Conservation (phyloP, 805 yeast species). For the Yamadazyma ubonensis region DNA sequence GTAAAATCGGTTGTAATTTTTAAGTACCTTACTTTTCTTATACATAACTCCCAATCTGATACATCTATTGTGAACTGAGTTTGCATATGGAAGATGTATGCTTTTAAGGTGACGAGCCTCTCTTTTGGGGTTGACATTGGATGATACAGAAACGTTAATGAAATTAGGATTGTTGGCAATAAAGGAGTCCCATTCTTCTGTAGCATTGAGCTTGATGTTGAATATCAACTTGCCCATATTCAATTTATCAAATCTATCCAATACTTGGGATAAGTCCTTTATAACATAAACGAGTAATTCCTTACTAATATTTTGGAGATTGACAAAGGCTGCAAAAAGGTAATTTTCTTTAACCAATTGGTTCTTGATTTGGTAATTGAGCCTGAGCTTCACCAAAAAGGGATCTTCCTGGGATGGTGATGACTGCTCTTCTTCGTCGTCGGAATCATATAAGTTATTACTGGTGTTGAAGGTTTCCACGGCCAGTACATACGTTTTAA, state of each 20-base stretch:
- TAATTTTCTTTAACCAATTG: slow-evolving; percentile 43
- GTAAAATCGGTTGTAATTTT: slow-evolving; percentile 36
- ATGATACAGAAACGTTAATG: slow-evolving; percentile 41
- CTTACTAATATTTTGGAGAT: slow-evolving; percentile 40
- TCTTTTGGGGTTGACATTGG: slow-evolving; percentile 46
- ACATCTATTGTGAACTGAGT: slow-evolving; percentile 39
- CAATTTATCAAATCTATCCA: slow-evolving; percentile 35
- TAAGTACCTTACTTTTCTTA: slow-evolving; percentile 41
- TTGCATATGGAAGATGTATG: slow-evolving; percentile 32
- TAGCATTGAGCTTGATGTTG: slow-evolving; percentile 25
- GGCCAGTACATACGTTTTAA: slow-evolving; percentile 34
- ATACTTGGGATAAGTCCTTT: slow-evolving; percentile 33
- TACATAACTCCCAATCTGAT: slow-evolving; percentile 41
- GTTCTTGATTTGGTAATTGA: slow-evolving; percentile 41
- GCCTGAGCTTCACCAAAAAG: slow-evolving; percentile 36
- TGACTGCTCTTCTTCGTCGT: slow-evolving; percentile 19
- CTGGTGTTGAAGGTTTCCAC: slow-evolving; percentile 37
- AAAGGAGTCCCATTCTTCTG: slow-evolving; percentile 39
- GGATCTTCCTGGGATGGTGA: slow-evolving; percentile 32
- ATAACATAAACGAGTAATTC: slow-evolving; percentile 38
- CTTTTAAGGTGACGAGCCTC: slow-evolving; percentile 47
- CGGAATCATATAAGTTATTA: slow-evolving; percentile 17
- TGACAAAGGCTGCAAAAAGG: slow-evolving; percentile 41
- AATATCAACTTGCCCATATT: slow-evolving; percentile 17
- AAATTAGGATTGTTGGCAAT: slow-evolving; percentile 50